A percentile compares a stretch with the other conserved stretches of the same genome.
Conservation (phyloP, 2,329 filamentous ascomycete genomes). For the Fusarium odoratissimum region DNA sequence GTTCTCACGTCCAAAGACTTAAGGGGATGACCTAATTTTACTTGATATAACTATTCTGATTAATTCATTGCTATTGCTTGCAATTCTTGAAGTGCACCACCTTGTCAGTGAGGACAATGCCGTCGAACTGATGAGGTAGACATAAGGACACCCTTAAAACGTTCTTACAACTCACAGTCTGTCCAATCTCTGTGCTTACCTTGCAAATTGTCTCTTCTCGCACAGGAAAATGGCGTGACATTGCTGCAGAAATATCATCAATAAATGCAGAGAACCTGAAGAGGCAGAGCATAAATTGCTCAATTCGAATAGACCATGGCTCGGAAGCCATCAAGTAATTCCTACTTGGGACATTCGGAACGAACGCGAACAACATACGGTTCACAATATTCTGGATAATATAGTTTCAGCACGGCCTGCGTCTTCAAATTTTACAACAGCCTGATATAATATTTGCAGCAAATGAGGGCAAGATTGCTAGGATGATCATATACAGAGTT, state of each 20-base stretch:
- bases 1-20: neutral
- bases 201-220: neutral
- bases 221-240: neutral
- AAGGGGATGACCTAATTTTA: neutral
- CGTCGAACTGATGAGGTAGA: neutral
- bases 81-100: neutral
- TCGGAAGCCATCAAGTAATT: slow-evolving; percentile 4
- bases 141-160: too few relatives aligned
- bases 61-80: neutral
- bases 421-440: slow-evolving; percentile 7
- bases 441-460: slow-evolving; percentile 11
- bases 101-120: neutral
- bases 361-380: neutral
- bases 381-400: slow-evolving; percentile 10
- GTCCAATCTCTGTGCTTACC: too few relatives aligned
- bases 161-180: too few relatives aligned
- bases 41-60: neutral
- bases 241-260: accelerated
- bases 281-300: neutral
- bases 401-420: slow-evolving; percentile 11
- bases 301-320: neutral
- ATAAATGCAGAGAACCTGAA: neutral
- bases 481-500: slow-evolving; percentile 14
- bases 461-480: slow-evolving; percentile 6
- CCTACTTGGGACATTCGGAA: slow-evolving; percentile 14